Base-by-base conservation (phyloP, 2,329 filamentous ascomycete genomes). In the Orbilia javanica region DNA sequence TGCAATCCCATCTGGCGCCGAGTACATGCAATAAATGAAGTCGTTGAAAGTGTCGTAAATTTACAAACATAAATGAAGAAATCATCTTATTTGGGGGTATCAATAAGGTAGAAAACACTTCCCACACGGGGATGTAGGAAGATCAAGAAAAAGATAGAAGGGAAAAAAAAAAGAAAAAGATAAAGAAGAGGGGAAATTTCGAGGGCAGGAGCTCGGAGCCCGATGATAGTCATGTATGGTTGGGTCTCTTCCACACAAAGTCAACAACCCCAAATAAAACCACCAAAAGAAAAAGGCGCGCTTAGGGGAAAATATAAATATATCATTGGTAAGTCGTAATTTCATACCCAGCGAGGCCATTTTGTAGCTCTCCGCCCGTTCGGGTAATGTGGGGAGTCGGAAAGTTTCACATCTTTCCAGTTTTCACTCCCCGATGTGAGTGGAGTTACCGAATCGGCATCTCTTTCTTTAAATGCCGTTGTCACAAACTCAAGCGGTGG, bases 401-500 rank as follows among this genome's bases (percentile, higher is more conserved):
- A 22, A 29, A 53, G 27, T 18, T 69, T 76, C 5, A 65, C 46
- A 15, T 69, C 64, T 25, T 60, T 76, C 72, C 72, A 76, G 2
- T 42, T 42, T 42, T 57, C 64, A 10, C 57, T 65, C 5, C 62
- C 44, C 6, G 65, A 50, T 18, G 72, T 76, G 13, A 76, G 53
- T n/a, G 72, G 72, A 3, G 65, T 76, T 1, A 42, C 57, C 10
- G 72, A 69, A 36, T 74, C 62, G 27, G 57, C 63, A 18, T 60
- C 55, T n/a, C 60, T 69, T 10, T 65, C 72, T 34, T 64, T 76
- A 6, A 77, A 42, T 1, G 73, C 48, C 6, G 73, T 71, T 4
- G 73, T 77, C 8, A 77, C 42, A 34, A 77, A 77, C 34, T 77
- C 66, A 11, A 77, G 66, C 15, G 65, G 55, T 7, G 73, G 25